Conservation (phyloP, 768 basidiomycete species). For the Hortiboletus flavorubellus region DNA sequence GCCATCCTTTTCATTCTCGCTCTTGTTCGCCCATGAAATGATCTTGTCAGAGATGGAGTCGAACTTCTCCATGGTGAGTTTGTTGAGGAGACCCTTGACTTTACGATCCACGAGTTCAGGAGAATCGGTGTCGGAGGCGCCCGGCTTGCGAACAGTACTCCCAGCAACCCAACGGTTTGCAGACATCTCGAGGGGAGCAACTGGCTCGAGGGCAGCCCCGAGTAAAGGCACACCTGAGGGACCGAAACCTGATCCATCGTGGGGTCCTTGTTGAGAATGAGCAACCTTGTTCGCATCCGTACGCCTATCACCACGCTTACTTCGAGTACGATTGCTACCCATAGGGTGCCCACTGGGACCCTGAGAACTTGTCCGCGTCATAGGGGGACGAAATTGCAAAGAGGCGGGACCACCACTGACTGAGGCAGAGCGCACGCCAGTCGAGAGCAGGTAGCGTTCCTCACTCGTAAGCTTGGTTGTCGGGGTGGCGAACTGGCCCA, state of each 20-base stretch:
- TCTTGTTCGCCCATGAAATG: constrained; percentile 92
- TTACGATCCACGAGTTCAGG: constrained; percentile 90
- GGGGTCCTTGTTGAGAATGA: constrained; percentile 31
- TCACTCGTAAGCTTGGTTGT: constrained; percentile 62
- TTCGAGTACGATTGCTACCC: constrained; percentile 61
- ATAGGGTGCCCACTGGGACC: constrained; percentile 49
- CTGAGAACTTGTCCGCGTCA: constrained; percentile 70
- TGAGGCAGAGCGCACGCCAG: constrained; percentile 50
- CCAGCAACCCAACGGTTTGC: constrained; percentile 78
- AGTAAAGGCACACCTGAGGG: constrained; percentile 27
- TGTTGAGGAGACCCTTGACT: constrained; percentile 90
- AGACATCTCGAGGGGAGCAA: constrained; percentile 73
- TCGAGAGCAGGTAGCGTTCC: constrained; percentile 55
- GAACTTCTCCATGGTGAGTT: constrained; percentile 95
- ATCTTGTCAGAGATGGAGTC: constrained; percentile 95
- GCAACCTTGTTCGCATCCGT: constrained; percentile 48
- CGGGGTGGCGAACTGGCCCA: constrained; percentile 65
- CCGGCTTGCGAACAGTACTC: constrained; percentile 42
- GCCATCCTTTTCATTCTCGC: constrained; percentile 88
- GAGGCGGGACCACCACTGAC: constrained; percentile 47
- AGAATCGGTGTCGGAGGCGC: constrained; percentile 52
- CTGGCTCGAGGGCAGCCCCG: constrained; percentile 51
- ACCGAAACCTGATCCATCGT: constrained; percentile 35
- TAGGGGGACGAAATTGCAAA: constrained; percentile 55
- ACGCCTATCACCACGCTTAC: constrained; percentile 84